phyloP scores from a whole-genome alignment of 192 early-diverging fungal genomes.

The Backusella tuberculispora region DNA sequence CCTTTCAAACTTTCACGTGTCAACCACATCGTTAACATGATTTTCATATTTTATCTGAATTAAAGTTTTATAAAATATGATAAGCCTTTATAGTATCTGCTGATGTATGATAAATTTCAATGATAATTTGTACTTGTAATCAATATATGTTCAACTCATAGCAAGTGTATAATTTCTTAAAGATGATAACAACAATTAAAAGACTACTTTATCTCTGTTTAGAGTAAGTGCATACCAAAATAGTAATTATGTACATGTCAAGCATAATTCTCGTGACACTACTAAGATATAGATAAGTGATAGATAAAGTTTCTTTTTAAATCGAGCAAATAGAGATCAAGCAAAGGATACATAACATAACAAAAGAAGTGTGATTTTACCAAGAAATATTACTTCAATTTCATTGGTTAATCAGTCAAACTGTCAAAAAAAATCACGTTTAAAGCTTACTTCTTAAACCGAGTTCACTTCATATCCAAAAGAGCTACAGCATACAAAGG shows the following conservation, averaged over 20 bases:
- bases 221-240: slow-evolving; percentile 10
- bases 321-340: not conserved
- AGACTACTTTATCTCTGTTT: not conserved
- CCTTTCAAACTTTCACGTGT: slow-evolving; percentile 9
- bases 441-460: not conserved
- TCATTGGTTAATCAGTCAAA: not conserved
- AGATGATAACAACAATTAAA: too few relatives aligned
- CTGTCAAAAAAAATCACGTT: not conserved
- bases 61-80: not conserved
- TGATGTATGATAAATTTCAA: too few relatives aligned
- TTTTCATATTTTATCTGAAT: slow-evolving; percentile 5
- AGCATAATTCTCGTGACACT: slow-evolving; percentile 9
- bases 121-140: too few relatives aligned
- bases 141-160: too few relatives aligned
- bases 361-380: not conserved
- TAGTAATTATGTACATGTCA: not conserved
- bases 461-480: not conserved
- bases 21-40: not conserved
- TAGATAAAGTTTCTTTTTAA: not conserved
- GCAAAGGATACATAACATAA: not conserved
- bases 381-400: not conserved
- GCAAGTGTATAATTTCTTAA: too few relatives aligned
- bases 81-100: too few relatives aligned
- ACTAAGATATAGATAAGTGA: not conserved
- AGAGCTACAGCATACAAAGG: too few relatives aligned